Evolutionary conservation across 805 yeast genomes (phyloP), one percentile per base, ranked within the genome.

Genomic region (Candida nanaspora): DNA sequence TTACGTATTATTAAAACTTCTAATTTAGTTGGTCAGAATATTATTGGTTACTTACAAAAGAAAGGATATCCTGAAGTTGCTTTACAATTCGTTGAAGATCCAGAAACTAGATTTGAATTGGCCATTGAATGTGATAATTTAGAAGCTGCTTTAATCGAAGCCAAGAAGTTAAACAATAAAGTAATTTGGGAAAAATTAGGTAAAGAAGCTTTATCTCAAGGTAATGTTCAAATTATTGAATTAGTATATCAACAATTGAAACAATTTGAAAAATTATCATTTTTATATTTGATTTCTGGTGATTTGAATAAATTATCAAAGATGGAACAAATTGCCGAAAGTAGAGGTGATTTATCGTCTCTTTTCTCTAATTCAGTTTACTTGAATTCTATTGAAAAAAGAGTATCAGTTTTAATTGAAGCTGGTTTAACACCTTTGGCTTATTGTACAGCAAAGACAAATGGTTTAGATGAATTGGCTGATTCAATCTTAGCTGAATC

Each of bases 41-140:
- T 93, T 57, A 89, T 93, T 60, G 93, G 94, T 4, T 93, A 91
- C 61, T 73, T 93, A 55, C 95, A 93, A 62, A 83, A 89, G 68
- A 78, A 86, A 57, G 99, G 98, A 2, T 91, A 83, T 60, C 98
- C 98, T 22, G 99, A 93, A 65, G 81, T 93, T 62, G 98, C 99
- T 2, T 72, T 93, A 46, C 97, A 91, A 63, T 94, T 93, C 57
- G 98, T 93, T 40, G 84, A 88, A 64, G 98, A 93, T 60, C 83
- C 98, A 6, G 96, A 89, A 61, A 86, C 97, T 33, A 78, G 96
- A 63, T 91, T 93, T 55, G 98, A 93, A 53, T 73, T 93, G 52
- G 97, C 98, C 20, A 71, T 93, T 46, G 97, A 93, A 66, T 86
- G 95, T 58, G 91, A 95, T 51, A 86, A 91, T 60, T 71, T 93